Base-by-base conservation (phyloP, 306 rosid species). In the Vicia faba region DNA sequence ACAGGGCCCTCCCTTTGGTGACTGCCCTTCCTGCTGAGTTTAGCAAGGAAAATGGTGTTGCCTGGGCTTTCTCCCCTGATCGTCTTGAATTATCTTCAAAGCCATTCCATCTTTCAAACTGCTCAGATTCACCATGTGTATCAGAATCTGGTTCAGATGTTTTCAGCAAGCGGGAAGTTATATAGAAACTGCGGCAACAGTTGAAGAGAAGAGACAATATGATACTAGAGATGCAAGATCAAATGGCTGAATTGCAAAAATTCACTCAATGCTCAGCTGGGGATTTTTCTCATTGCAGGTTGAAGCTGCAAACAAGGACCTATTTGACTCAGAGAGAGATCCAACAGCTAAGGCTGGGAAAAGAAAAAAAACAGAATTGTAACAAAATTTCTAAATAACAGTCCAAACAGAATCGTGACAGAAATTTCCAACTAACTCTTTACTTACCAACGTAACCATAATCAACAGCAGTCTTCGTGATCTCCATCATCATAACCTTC, bases 221-320 rank as follows among this genome's bases (percentile, higher is more conserved):
- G 98, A 83, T 93, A 67, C 64, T 93, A 51, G 98, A 92, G 82
- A 92, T 92, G 98, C 96, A 92, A 83, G 96, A 92, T 77, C 98
- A 89, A 85, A 87, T 92, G 64, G 84, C 79, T 60, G 96, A 84
- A 70, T 66, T 93, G 82, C 91, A 82, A 84, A n/a, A 87, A 75
- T 46, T 84, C 95, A 16, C 85, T 92, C 31, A 83, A 84, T 71
- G 81, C 86, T 35, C 96, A 88, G 73, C 50, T 84, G 28, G 82
- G 84, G 58, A 87, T 77, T 71, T 89, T 49, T 75, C 93, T 51
- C 88, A 73, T 62, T 87, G 29, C 97, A 84, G 75, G 89, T 93
- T 55, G 91, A 89, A 59, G 86, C 85, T 46, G 71, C 96, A 63
- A 89, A 86, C 70, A 68, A 82, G 73, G 96, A 89, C 73, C 68